phyloP scores from a whole-genome alignment of 257 asterid genomes.

The Primulina huaijiensis region DNA sequence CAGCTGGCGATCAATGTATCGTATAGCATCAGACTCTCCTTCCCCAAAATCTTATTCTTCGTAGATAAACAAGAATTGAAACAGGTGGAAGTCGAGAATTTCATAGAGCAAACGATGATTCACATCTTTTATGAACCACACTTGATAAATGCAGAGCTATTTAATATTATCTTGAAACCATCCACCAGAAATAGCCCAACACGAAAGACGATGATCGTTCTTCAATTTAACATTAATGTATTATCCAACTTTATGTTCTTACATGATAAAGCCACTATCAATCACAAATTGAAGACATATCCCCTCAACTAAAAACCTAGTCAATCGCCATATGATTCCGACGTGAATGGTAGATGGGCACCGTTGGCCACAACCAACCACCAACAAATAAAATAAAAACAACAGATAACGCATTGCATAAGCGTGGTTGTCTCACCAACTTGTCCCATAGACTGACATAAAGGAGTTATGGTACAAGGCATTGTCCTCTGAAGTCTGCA shows the following conservation, averaged over 20 bases:
- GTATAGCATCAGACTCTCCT: not conserved
- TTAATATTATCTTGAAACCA: not conserved
- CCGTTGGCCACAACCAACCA: not conserved
- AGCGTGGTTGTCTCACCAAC: not conserved
- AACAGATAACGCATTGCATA: not conserved
- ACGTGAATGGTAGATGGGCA: not conserved
- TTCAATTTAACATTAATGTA: no score
- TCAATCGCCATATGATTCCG: not conserved
- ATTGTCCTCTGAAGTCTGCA: slow-evolving; percentile 11
- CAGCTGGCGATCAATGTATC: not conserved
- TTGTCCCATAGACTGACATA: not conserved
- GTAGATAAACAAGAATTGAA: not conserved
- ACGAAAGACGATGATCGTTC: no score
- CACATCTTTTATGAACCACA: not conserved
- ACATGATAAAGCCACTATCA: no score
- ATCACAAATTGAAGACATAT: no score
- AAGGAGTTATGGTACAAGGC: not conserved
- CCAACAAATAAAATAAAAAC: not conserved
- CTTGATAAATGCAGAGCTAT: not conserved
- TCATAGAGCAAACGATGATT: not conserved
- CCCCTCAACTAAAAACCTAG: not conserved
- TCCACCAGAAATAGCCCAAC: no score
- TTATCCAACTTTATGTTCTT: no score
- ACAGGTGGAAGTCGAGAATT: not conserved
- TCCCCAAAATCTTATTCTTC: not conserved